Base-by-base conservation (phyloP, 306 rosid species). In the Vicia sativa region DNA sequence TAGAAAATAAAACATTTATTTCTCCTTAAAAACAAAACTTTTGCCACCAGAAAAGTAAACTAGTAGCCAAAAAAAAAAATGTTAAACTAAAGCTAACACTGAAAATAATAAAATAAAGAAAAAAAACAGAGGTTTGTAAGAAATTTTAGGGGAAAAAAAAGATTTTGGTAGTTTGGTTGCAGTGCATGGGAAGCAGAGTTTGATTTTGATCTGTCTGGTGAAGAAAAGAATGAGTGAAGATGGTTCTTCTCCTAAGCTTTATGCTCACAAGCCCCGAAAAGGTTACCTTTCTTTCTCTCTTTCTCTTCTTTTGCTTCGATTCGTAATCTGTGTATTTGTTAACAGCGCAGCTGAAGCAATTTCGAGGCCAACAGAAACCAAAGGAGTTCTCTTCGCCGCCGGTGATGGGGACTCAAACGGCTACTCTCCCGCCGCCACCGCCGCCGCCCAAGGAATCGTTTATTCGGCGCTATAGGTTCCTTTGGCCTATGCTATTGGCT, bases 401-500 rank as follows among this genome's bases (percentile, higher is more conserved):
- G 10, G 31, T 78, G 28, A 80, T 78, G 95, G 75, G 43, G 8
- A 23, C 78, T 42, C 78, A 64, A 26, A 26, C 62, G 4, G 21
- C 88, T 34, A 25, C 87, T 14, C 89, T 84, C 0, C 65, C 75
- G 14, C 78, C 86, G 0, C 85, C 86, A 0, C 83, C 84, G 3
- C 83, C 76, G 53, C 87, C 84, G 8, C 87, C 85, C 1, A 90
- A 78, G 65, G 91, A 78, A 75, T 77, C 97, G 0, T 90, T 95
- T 83, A 77, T 76, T 28, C 91, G 95, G 39, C 95, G 97, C 60
- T 85, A 85, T 76, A 95, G 80, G 73, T 95, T 74, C 41, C 60
- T 95, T 13, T 88, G 90, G 99, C 97, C 99, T 28, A 55, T 85
- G 84, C 75, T 95, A 46, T 82, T 95, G 85, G 75, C 92, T 45